Percentiles rank a stretch among this genome's conserved stretches.
Evolutionary conservation across 2,329 filamentous ascomycete species (phyloP).

Genomic region (Cercospora beticola): DNA sequence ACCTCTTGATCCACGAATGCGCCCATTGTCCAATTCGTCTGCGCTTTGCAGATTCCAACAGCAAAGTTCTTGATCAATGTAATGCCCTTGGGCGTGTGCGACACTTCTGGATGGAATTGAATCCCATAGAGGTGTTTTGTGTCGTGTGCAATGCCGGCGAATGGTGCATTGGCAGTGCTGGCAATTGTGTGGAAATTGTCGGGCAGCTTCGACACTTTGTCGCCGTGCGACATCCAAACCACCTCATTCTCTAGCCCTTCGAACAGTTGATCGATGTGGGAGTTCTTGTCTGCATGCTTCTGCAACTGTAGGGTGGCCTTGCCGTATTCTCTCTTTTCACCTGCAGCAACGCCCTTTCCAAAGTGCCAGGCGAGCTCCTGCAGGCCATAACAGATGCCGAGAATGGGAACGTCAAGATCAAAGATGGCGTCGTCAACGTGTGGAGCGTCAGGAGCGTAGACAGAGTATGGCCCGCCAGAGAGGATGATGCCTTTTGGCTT

Average conservation of each 20-base stretch:
- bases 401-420: slow-evolving; percentile 64
- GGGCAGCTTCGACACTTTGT: slow-evolving; percentile 77
- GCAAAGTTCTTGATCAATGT: slow-evolving; percentile 79
- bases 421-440: slow-evolving; percentile 83
- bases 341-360: slow-evolving; percentile 65
- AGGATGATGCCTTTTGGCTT: slow-evolving; percentile 83
- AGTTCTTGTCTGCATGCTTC: slow-evolving; percentile 53
- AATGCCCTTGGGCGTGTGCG: slow-evolving; percentile 67
- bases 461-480: slow-evolving; percentile 71
- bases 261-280: slow-evolving; percentile 76
- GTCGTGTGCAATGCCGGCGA: slow-evolving; percentile 74
- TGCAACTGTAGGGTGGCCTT: slow-evolving; percentile 65
- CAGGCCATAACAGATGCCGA: slow-evolving; percentile 64
- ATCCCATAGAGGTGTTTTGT: slow-evolving; percentile 73
- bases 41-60: slow-evolving; percentile 74
- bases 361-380: slow-evolving; percentile 74
- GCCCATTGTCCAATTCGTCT: slow-evolving; percentile 79
- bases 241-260: slow-evolving; percentile 68
- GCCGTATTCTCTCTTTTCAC: slow-evolving; percentile 69
- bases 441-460: slow-evolving; percentile 75
- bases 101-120: slow-evolving; percentile 88
- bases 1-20: slow-evolving; percentile 83
- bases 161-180: slow-evolving; percentile 72
- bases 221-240: slow-evolving; percentile 85
- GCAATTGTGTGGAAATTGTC: slow-evolving; percentile 72